phyloP scores from a whole-genome alignment of 371 early-diverging fungal species.

The Syncephalastrum contaminatum region DNA sequence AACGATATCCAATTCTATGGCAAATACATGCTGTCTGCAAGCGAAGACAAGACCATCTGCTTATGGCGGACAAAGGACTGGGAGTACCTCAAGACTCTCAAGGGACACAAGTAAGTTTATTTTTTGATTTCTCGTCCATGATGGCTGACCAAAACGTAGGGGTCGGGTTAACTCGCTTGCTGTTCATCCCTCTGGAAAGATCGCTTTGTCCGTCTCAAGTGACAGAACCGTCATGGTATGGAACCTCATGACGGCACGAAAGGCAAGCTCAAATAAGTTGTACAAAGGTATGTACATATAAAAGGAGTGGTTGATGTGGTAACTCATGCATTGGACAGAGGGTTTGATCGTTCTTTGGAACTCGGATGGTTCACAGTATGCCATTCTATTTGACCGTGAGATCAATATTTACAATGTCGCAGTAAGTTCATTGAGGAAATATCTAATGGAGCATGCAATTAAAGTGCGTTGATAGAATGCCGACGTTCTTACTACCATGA shows the following conservation, averaged over 20 bases:
- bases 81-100: conserved; percentile 88
- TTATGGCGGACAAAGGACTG: conserved; percentile 94
- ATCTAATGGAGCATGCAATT: not conserved
- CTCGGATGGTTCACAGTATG: conserved; percentile 70
- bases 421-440: conserved; percentile 35
- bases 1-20: conserved; percentile 81
- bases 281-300: conserved; percentile 36
- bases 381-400: conserved; percentile 70
- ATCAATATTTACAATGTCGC: conserved; percentile 70
- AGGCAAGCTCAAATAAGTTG: conserved; percentile 70
- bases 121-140: not conserved
- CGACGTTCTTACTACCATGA: conserved; percentile 45
- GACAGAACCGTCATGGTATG: conserved; percentile 87
- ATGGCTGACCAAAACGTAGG: conserved; percentile 13
- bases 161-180: conserved; percentile 73
- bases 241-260: conserved; percentile 87
- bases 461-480: conserved; percentile 43
- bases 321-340: conserved; percentile 18
- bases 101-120: conserved; percentile 81
- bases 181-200: conserved; percentile 92
- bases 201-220: conserved; percentile 79
- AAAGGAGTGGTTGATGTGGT: not conserved
- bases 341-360: conserved; percentile 79
- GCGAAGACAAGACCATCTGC: conserved; percentile 86
- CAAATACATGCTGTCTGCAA: conserved; percentile 85